A percentile compares a stretch with the other conserved stretches of the same genome.
Evolutionary conservation across 108 stramenopile genomes (phyloP).

Genomic region (Nitzschia sp.): DNA sequence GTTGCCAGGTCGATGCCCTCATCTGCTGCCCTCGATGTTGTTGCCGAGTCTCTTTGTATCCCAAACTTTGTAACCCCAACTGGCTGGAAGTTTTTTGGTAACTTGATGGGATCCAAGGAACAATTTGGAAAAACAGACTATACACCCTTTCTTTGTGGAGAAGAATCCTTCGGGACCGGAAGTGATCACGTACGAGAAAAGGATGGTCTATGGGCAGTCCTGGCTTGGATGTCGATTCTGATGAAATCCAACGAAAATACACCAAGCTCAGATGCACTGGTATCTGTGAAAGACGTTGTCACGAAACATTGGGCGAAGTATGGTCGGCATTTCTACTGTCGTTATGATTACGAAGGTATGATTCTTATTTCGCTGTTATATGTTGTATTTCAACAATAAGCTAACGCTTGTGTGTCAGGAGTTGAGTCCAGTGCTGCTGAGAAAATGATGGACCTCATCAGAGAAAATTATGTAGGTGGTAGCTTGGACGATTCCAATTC

Average conservation of each 20-base stretch:
- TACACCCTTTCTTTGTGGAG: constrained; percentile 97
- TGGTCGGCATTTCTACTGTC: constrained; percentile 97
- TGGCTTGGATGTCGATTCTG: constrained; percentile 97
- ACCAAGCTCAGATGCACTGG: constrained; percentile 54
- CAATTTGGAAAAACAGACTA: constrained; percentile 83
- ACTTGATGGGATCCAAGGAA: constrained; percentile 96
- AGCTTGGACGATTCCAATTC: constrained; percentile 40
- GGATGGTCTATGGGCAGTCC: constrained; percentile 99
- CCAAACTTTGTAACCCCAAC: constrained; percentile 96
- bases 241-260: constrained; percentile 84
- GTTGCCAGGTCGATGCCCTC: constrained; percentile 98
- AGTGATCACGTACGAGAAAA: constrained; percentile 98
- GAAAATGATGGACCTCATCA: constrained; percentile 83
- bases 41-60: constrained; percentile 79
- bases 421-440: constrained; percentile 87
- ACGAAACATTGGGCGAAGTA: constrained; percentile 90
- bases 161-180: constrained; percentile 99
- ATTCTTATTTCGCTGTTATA: neutral
- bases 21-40: constrained; percentile 96
- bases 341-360: constrained; percentile 98
- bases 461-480: constrained; percentile 59
- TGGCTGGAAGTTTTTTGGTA: constrained; percentile 99
- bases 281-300: constrained; percentile 89
- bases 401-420: constrained; percentile 21
- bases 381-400: neutral